phyloP scores from a whole-genome alignment of 1,284 basidiomycete species.

The Malassezia dermatis region DNA sequence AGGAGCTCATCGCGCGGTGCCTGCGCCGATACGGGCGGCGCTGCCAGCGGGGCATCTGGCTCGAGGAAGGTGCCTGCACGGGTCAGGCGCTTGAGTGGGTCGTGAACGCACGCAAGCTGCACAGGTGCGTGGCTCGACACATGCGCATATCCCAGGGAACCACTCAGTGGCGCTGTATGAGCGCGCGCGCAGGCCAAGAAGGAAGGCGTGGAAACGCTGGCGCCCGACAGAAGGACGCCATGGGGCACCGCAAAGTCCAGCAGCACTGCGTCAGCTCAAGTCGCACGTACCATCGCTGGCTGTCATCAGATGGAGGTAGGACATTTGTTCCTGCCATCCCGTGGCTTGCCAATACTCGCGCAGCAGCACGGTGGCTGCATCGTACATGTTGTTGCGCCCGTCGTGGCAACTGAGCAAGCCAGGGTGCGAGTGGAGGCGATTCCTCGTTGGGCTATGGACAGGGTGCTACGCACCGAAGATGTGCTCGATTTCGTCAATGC shows the following conservation, averaged over 20 bases:
- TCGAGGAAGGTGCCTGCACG: constrained; percentile 7
- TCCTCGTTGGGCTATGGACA: not conserved
- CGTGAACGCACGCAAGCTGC: constrained; percentile 18
- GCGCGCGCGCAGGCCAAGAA: constrained; percentile 67
- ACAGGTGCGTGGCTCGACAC: constrained; percentile 54
- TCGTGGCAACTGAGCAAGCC: not conserved
- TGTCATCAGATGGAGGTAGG: constrained; percentile 78
- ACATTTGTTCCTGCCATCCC: constrained; percentile 91
- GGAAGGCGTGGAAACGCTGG: constrained; percentile 81
- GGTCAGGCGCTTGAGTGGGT: constrained; percentile 2
- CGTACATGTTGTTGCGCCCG: constrained; percentile 28
- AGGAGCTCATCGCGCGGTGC: constrained; percentile 66
- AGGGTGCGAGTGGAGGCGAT: not conserved
- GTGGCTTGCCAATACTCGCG: constrained; percentile 78
- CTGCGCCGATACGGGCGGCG: constrained; percentile 44
- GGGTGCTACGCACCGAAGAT: constrained; percentile 24
- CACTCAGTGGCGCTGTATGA: constrained; percentile 79
- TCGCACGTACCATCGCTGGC: constrained; percentile 49
- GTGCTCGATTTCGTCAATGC: constrained; percentile 41
- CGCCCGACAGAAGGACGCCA: constrained; percentile 68
- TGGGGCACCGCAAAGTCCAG: constrained; percentile 71
- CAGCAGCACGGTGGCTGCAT: constrained; percentile 61
- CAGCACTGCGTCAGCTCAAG: constrained; percentile 48
- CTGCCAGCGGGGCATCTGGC: not conserved
- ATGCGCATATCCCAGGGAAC: constrained; percentile 86